Conservation (phyloP, 2,329 filamentous ascomycete genomes). For the Fusarium anthophilum region DNA sequence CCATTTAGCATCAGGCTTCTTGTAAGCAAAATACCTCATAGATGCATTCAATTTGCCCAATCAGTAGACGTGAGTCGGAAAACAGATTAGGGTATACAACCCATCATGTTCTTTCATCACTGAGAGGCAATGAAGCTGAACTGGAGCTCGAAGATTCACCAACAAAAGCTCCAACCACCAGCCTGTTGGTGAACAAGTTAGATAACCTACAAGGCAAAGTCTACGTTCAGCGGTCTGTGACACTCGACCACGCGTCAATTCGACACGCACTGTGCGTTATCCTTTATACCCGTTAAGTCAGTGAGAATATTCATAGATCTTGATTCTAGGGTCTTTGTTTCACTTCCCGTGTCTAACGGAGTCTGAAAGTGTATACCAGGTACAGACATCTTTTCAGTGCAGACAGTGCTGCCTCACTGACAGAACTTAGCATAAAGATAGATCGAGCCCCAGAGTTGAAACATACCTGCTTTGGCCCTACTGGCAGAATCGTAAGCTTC, state of each 20-base stretch:
- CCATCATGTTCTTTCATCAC: background rate
- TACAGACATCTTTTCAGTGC: background rate
- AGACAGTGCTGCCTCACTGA: background rate
- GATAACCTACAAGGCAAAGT: too few relatives aligned
- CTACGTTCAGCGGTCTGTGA: too few relatives aligned
- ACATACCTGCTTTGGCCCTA: accelerated
- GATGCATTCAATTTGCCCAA: background rate
- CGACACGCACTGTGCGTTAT: background rate
- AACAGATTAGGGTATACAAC: background rate
- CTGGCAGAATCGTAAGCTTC: too few relatives aligned
- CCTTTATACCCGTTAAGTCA: background rate
- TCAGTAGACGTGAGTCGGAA: background rate
- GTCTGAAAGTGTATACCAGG: background rate
- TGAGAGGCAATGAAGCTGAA: background rate
- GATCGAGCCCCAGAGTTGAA: background rate
- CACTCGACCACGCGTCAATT: background rate
- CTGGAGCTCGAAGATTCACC: background rate
- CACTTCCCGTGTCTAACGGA: background rate
- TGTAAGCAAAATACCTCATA: background rate
- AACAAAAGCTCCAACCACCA: background rate
- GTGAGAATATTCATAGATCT: background rate
- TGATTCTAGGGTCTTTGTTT: background rate
- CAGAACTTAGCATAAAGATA: background rate
- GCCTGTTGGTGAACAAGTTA: too few relatives aligned
- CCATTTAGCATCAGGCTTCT: background rate